Evolutionary conservation across 768 basidiomycete genomes (phyloP), one percentile per base, ranked within the genome.

Genomic region (Fomitopsis pulvina): DNA sequence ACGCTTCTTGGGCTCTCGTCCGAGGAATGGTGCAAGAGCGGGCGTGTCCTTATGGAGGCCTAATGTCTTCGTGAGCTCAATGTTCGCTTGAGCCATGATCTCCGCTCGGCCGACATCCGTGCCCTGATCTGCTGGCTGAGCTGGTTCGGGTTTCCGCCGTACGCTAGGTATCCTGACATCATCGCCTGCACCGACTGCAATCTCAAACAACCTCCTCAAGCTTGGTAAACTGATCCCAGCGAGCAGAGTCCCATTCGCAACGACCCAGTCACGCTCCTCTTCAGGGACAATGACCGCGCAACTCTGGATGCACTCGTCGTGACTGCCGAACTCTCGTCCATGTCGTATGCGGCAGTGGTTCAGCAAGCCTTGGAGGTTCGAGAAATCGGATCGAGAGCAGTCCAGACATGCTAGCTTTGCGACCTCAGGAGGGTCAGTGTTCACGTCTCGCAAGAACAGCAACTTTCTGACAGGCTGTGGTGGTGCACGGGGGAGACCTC

Each of bases 321-420:
- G 76, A 27, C 70, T 76, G 16, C 72, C 70, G 62, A 69, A 78
- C 49, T 77, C 72, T 34, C 72, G 61, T 12, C 67, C 62, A 51
- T 78, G 76, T 8, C 70, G 64, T n/a, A 78, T 59, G 16, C 78
- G 74, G 34, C 72, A 75, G 55, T 78, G 76, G 45, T 78, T 78
- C 25, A 79, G 63, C 32, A 79, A 65, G 11, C 76, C 76, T 51
- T 78, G 76, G 6, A 79, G 66, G 22, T 67, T 77, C 21, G 72
- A 75, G 56, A 78, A 77, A 41, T 79, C 73, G 6, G 66, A 68
- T 20, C 76, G 70, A 8, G 56, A 41, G 52, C 76, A 78, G 45
- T 68, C 70, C 0, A 70, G 66, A 57, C 76, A 78, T 4, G 57
- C 62, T 30, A 78, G 68, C 37, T 67, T 67, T 37, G 63, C 66